Conservation (phyloP, 2,329 filamentous ascomycete genomes). For the Xylaria digitata region DNA sequence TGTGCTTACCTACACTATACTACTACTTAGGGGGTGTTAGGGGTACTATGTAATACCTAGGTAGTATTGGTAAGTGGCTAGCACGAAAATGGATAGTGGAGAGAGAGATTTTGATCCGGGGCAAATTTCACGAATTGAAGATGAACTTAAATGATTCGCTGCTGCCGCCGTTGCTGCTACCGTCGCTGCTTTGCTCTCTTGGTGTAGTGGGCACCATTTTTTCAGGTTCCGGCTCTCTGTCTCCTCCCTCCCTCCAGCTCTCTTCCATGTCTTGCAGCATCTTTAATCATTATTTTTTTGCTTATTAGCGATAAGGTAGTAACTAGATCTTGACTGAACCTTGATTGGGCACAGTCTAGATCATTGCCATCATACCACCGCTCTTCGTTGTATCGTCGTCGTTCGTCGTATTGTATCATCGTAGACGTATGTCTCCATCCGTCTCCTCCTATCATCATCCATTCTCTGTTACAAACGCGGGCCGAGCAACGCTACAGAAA, state of each 20-base stretch:
- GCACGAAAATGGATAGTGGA: conserved; percentile 28
- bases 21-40: no score
- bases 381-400: neutral
- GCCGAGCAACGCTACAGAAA: conserved; percentile 35
- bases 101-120: conserved; percentile 13
- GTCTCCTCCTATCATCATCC: conserved; percentile 45
- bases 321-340: conserved; percentile 1
- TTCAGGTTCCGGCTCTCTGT: neutral
- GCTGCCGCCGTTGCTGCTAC: neutral
- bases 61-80: neutral
- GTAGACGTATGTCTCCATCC: conserved; percentile 4
- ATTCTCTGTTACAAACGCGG: conserved; percentile 36
- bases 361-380: neutral
- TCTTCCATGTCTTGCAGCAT: neutral
- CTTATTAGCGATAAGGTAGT: conserved; percentile 13
- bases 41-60: no score
- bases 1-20: no score
- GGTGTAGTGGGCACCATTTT: neutral
- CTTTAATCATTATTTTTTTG: neutral
- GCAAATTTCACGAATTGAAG: conserved; percentile 28
- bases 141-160: conserved; percentile 12
- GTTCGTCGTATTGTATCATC: neutral
- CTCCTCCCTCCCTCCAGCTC: neutral
- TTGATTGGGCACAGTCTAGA: neutral
- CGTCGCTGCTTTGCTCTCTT: neutral